phyloP scores from a whole-genome alignment of 75 land plant genomes.

The Pseudotsuga menziesii region DNA sequence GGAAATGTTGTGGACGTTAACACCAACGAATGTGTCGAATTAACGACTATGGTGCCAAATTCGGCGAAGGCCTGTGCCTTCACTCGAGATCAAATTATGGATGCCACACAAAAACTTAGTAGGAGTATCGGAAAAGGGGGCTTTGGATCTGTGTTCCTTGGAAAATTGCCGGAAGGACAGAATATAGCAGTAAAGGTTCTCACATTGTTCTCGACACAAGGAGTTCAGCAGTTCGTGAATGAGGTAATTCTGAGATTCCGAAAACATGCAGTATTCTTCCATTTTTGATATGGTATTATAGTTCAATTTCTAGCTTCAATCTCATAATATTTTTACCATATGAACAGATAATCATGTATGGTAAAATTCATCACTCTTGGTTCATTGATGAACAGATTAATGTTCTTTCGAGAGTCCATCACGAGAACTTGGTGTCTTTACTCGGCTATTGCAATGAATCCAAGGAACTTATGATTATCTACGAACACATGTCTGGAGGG shows the following conservation, averaged over 20 bases:
- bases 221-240: constrained; percentile 43
- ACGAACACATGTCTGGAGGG: constrained; percentile 43
- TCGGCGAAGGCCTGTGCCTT: constrained; percentile 9
- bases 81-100: constrained; percentile 36
- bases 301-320: background rate
- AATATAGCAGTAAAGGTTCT: constrained; percentile 43
- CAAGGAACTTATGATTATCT: constrained; percentile 32
- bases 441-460: constrained; percentile 37
- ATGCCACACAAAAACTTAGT: constrained; percentile 43
- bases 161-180: constrained; percentile 22
- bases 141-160: constrained; percentile 47
- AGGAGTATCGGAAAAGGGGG: constrained; percentile 44
- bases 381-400: constrained; percentile 8
- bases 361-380: too few relatives aligned
- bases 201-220: constrained; percentile 38
- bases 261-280: background rate
- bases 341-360: background rate
- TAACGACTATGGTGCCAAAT: background rate
- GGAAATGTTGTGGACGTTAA: too few relatives aligned
- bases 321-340: background rate
- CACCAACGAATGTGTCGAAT: too few relatives aligned
- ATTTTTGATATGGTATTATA: too few relatives aligned
- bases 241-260: constrained; percentile 11
- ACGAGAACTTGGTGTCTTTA: constrained; percentile 26
- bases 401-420: constrained; percentile 18